Percentiles rank a stretch among this genome's conserved stretches.
Conservation (phyloP, 306 rosid species). For the Prunus mongolica region DNA sequence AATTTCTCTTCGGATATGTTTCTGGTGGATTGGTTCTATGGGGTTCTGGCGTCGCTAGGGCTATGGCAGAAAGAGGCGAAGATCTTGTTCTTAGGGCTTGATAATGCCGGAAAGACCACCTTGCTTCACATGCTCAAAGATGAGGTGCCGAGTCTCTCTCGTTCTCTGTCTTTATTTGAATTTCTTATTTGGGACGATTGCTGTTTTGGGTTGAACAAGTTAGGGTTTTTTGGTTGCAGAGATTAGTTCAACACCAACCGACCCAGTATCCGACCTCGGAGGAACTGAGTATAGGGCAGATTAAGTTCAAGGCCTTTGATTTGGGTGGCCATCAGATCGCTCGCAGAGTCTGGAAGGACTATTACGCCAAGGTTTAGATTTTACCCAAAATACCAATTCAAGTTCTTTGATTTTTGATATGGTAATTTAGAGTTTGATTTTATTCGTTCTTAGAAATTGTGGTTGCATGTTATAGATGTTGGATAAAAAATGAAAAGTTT, state of each 20-base stretch:
- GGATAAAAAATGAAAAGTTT: neutral
- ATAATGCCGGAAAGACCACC: constrained; percentile 85
- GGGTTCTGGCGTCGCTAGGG: constrained; percentile 67
- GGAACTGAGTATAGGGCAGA: constrained; percentile 74
- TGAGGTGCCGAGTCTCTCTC: constrained; percentile 41
- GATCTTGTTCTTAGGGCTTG: constrained; percentile 83
- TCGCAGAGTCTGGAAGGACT: constrained; percentile 88
- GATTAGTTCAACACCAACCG: constrained; percentile 83
- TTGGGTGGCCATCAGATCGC: constrained; percentile 89
- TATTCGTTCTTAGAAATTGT: neutral
- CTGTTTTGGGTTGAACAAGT: neutral
- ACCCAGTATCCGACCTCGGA: constrained; percentile 82
- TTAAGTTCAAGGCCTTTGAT: constrained; percentile 83
- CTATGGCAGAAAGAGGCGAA: constrained; percentile 86
- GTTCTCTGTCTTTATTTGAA: neutral
- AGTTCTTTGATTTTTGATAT: neutral
- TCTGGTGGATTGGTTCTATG: constrained; percentile 79
- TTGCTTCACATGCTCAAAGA: constrained; percentile 90
- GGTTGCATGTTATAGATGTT: neutral
- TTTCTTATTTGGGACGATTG: neutral
- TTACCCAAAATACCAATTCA: neutral
- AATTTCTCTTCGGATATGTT: constrained; percentile 42
- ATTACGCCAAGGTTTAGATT: constrained; percentile 59
- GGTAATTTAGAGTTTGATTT: neutral
- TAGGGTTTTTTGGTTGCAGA: constrained; percentile 33